Percentiles rank a stretch among this genome's conserved stretches.
Evolutionary conservation across 78 protist species (phyloP).

Genomic region (Bigelowiella natans): DNA sequence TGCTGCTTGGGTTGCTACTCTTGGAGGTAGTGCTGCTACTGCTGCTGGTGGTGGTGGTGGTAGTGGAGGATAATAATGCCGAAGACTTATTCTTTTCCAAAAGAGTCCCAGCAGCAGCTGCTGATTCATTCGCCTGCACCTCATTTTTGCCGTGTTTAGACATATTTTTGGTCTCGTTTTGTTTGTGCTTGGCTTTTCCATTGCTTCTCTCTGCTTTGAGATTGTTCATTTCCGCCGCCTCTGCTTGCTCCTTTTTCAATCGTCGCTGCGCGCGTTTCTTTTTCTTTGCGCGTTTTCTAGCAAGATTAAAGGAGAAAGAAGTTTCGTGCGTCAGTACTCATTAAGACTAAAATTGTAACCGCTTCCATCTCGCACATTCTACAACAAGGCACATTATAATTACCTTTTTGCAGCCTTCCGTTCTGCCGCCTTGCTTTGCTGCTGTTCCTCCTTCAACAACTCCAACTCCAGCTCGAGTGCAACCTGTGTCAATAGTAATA

Average conservation of each 20-base stretch:
- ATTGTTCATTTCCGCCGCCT: background rate
- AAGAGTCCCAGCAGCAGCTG: background rate
- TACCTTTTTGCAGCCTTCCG: no score
- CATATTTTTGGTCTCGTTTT: background rate
- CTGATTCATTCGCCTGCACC: background rate
- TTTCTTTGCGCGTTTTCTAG: background rate
- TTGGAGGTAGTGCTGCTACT: background rate
- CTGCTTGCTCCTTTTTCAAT: background rate
- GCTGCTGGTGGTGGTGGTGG: no score
- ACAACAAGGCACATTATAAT: no score
- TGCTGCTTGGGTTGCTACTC: background rate
- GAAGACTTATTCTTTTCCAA: background rate
- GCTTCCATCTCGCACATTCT: no score
- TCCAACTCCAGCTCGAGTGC: constrained; percentile 9
- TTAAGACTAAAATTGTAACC: no score
- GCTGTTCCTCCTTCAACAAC: background rate
- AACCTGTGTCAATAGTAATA: background rate
- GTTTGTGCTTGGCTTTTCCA: background rate
- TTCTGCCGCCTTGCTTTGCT: background rate
- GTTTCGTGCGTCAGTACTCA: no score
- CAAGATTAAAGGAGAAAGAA: no score
- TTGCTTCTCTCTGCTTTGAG: background rate
- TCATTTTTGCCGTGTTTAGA: background rate
- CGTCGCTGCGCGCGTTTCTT: background rate
- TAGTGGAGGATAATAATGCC: no score